These are phyloP conservation scores for Globisporangium spinosum DNA, from an alignment of 352 stramenopile genomes.

Conservation along the genomic window DNA sequence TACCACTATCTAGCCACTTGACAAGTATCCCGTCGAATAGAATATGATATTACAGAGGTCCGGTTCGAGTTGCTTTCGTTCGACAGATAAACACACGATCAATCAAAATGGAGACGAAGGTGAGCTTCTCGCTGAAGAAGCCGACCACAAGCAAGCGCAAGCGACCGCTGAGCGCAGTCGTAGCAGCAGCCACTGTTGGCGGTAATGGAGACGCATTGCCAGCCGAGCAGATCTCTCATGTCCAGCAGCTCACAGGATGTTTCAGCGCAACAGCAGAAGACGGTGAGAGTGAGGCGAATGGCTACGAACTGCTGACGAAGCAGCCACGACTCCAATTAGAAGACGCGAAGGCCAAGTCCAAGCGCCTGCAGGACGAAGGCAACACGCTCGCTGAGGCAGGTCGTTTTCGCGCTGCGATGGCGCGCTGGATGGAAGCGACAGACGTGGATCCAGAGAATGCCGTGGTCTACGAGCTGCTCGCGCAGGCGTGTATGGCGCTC, in stretches of 20 bases:
- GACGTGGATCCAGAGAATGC: conserved; percentile 41
- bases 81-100: too few species aligned
- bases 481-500: conserved; percentile 65
- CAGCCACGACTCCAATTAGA: conserved; percentile 42
- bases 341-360: conserved; percentile 47
- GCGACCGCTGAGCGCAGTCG: background rate
- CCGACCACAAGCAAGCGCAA: conserved; percentile 23
- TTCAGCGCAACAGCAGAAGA: conserved; percentile 11
- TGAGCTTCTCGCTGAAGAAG: conserved; percentile 32
- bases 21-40: too few species aligned
- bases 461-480: conserved; percentile 60
- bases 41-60: too few species aligned
- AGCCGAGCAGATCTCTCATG: background rate
- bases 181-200: background rate
- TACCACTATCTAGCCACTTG: background rate
- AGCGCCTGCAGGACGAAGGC: conserved; percentile 69
- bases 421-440: conserved; percentile 59
- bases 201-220: too few species aligned
- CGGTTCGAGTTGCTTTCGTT: too few species aligned
- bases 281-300: conserved; percentile 7
- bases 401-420: conserved; percentile 58
- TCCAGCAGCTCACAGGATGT: conserved; percentile 12
- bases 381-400: conserved; percentile 70
- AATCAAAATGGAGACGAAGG: conserved; percentile 13
- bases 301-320: background rate